Conservation (phyloP, 2,329 filamentous ascomycete genomes). For the Myotisia sp. region DNA sequence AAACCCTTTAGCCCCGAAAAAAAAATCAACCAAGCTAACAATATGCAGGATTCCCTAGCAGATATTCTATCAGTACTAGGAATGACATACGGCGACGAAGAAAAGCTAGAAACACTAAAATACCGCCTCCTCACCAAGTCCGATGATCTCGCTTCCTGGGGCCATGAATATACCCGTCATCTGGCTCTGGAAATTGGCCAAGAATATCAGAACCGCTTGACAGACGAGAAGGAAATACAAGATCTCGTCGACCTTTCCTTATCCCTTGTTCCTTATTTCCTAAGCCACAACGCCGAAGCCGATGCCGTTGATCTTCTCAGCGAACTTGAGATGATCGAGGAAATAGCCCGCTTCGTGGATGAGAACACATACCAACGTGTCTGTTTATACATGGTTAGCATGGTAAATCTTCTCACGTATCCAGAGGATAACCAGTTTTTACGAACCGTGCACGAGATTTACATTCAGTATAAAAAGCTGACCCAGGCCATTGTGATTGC, state of each 20-base stretch:
- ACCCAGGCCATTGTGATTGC: conserved; percentile 88
- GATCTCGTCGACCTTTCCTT: conserved; percentile 77
- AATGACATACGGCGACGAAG: conserved; percentile 97
- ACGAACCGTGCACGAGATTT: conserved; percentile 81
- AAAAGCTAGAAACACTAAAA: conserved; percentile 88
- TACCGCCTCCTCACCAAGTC: conserved; percentile 82
- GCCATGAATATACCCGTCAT: conserved; percentile 95
- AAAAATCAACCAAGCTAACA: conserved; percentile 2
- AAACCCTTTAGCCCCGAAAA: neutral
- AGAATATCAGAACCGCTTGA: conserved; percentile 77
- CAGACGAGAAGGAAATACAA: conserved; percentile 66
- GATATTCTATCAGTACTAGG: conserved; percentile 95
- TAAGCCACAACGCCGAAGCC: conserved; percentile 94
- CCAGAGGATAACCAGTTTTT: conserved; percentile 96
- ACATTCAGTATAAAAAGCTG: conserved; percentile 81
- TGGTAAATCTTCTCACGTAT: conserved; percentile 94
- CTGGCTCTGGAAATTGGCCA: conserved; percentile 89
- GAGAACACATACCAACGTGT: conserved; percentile 87
- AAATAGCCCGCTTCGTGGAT: conserved; percentile 78
- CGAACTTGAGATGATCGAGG: conserved; percentile 91
- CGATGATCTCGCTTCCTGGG: conserved; percentile 90
- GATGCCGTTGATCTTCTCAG: conserved; percentile 95
- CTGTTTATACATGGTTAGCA: conserved; percentile 96
- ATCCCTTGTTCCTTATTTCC: conserved; percentile 78
- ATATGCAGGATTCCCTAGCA: conserved; percentile 55